Evolutionary conservation across 2,329 filamentous ascomycete species (phyloP), one percentile per base, ranked within the genome.

Genomic region (Beauveria caledonica): DNA sequence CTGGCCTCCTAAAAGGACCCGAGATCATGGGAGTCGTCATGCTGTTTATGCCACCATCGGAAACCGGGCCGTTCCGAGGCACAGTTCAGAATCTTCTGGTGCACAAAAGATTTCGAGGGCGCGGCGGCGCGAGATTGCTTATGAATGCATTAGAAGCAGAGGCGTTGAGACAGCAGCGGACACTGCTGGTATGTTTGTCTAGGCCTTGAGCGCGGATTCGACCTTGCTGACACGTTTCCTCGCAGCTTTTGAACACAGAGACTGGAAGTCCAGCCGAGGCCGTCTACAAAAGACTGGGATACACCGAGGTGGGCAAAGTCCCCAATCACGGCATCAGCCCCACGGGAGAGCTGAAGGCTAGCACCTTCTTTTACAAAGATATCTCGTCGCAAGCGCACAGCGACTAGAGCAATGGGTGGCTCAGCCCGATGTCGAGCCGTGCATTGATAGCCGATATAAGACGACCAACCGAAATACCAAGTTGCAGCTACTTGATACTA

Each of bases 311-410:
- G 17, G 84, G 84, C 27, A 77, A 75, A 55, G 77, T 87, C 36
- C 82, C 82, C 17, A 76, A 75, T 49, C 84, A 80, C 71, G 77
- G 75, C 55, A 71, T 79, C 60, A 79, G 74, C 64, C 80, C 79
- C 19, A 73, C 74, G 11, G 77, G 80, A 27, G 76, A 75, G 49
- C 69, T 81, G 59, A 78, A 76, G 63, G 78, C 79, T 63, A 79
- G 78, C 57, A 77, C 78, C 0, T 82, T 85, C 65, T 83, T 85
- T 65, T 86, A 85, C 70, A 86, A 86, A 70, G 76, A 82, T 61
- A 71, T 86, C 21, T 54, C 58, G 29, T 23, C 17, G 15, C 58
- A 54, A 23, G 50, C 29, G n/a, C 54, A 49, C 23, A 48, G 15
- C 17, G 49, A 52, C 46, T 60, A 39, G 39, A 25, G 11, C 23